These are phyloP conservation scores for Haplosporangium sp. DNA, from an alignment of 371 early-diverging fungal species.

Conservation along the genomic window DNA sequence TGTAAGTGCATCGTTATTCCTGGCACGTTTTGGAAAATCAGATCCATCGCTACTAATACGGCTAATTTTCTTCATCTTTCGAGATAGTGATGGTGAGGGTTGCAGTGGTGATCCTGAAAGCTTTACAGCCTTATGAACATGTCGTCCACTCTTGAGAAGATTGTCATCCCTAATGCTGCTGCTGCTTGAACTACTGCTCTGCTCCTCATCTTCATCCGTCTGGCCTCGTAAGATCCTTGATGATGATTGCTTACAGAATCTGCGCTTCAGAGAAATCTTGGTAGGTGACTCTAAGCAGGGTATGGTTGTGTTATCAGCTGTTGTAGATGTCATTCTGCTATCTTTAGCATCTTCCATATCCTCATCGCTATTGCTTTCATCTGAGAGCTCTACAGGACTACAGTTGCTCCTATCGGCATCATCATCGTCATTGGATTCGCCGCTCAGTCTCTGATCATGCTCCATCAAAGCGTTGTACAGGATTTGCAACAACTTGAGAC, in stretches of 20 bases:
- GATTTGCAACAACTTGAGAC: slow-evolving; percentile 60
- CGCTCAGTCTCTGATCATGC: slow-evolving; percentile 9
- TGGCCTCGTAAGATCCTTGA: background rate
- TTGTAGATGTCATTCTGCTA: too few species aligned
- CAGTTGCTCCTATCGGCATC: slow-evolving; percentile 11
- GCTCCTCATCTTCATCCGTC: slow-evolving; percentile 3
- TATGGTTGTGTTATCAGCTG: too few species aligned
- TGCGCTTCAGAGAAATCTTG: slow-evolving; percentile 14
- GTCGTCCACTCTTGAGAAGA: slow-evolving; percentile 2
- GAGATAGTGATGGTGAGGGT: background rate
- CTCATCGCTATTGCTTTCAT: slow-evolving; percentile 6
- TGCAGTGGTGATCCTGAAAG: background rate
- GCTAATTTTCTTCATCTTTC: background rate
- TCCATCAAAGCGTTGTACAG: slow-evolving; percentile 34
- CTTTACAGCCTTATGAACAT: slow-evolving; percentile 6
- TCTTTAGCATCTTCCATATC: background rate
- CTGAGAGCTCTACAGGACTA: slow-evolving; percentile 13
- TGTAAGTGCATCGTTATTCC: slow-evolving; percentile 47
- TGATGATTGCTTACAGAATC: background rate
- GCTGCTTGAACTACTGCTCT: background rate
- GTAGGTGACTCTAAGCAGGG: background rate
- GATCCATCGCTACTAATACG: background rate
- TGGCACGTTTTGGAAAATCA: slow-evolving; percentile 23
- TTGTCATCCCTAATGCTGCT: background rate
- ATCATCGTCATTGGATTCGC: background rate